Evolutionary conservation across 371 early-diverging fungal genomes (phyloP), one percentile per base, ranked within the genome.

Genomic region (Zancudomyces culisetae): DNA sequence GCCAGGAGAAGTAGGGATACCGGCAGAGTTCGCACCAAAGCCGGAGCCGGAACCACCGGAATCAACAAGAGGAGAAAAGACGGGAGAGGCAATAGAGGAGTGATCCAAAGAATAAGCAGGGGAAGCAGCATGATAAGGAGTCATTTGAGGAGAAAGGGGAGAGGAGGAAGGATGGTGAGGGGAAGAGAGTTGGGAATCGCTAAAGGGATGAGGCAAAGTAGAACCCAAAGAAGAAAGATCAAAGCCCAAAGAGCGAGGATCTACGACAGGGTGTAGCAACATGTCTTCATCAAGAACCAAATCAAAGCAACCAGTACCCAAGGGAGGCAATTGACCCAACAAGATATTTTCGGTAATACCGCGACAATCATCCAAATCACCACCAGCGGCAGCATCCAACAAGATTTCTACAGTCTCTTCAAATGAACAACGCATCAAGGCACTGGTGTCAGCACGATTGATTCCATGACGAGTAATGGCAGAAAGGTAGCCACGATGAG

Each of bases 351-450:
- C 98, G 2, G 96, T 86, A 22, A 99, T 94, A 57, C 98, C 98
- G 55, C 78, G 77, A 66, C 93, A 94, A 58, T 84, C 82, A 69
- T 96, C 97, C 46, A 83, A 45, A 61, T 98, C 95, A 55, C 96
- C 97, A 35, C 75, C 77, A 27, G 86, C 82, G 1, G 98, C 98
- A 6, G 98, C 98, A 47, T 99, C 98, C 72, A 98, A 75, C 54
- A 99, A 74, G 70, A 99, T 87, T 70, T 99, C 99, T 0, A 98
- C 99, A 0, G 99, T 99, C 70, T 99, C 98, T 70, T 99, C 99
- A 58, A 99, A 99, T 3, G 99, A 93, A 63, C 90, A 90, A 43
- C 98, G 77, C 80, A 94, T 95, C 49, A 99, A 72, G 13, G 94
- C 97, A 51, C 98, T 91, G 2, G 92, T 84, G 57, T 93, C 93